Percentiles rank a stretch among this genome's conserved stretches.
phyloP scores from a whole-genome alignment of 257 asterid species.

The Ajuga chamaepitys region DNA sequence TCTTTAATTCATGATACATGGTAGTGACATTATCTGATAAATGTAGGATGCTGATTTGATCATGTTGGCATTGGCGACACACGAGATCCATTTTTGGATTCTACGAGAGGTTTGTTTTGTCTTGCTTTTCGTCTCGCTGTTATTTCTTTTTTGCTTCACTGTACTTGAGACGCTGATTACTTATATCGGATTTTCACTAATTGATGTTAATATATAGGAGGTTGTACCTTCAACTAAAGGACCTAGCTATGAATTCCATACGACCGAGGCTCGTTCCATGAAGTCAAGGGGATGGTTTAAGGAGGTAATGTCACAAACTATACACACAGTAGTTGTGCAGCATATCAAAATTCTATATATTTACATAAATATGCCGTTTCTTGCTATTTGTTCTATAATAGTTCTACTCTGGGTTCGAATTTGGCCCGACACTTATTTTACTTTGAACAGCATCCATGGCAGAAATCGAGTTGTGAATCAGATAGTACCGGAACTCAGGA shows the following conservation, averaged over 20 bases:
- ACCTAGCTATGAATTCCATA: not conserved
- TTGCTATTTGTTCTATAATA: not conserved
- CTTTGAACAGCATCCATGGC: not conserved
- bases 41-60: slow-evolving; percentile 67
- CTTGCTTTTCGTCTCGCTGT: not conserved
- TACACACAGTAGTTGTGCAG: too few species aligned
- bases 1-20: too few species aligned
- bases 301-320: too few species aligned
- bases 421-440: not conserved
- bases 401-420: not conserved
- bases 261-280: not conserved
- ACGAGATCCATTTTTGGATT: slow-evolving; percentile 55
- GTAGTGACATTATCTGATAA: not conserved
- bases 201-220: slow-evolving; percentile 2
- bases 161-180: not conserved
- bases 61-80: slow-evolving; percentile 60
- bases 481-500: not conserved
- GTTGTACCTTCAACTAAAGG: not conserved
- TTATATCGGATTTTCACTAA: not conserved
- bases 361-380: too few species aligned
- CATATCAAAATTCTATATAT: not conserved
- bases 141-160: not conserved
- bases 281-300: not conserved
- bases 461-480: not conserved
- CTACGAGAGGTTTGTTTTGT: slow-evolving; percentile 51